Conservation (phyloP, 2,329 filamentous ascomycete species). For the Fonsecaea erecta region DNA sequence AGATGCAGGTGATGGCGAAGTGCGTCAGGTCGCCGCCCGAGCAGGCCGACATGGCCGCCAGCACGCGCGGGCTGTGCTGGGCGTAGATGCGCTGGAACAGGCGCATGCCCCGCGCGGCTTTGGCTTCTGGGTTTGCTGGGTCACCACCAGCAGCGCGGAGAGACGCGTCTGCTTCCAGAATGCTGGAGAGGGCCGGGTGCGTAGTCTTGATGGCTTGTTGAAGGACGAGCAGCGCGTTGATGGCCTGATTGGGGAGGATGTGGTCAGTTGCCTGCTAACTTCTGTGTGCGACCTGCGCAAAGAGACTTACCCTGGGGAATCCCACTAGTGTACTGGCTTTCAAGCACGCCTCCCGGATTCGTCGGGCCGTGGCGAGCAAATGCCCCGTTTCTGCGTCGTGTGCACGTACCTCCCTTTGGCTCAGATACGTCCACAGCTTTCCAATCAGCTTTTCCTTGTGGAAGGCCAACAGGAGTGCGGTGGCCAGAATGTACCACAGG, state of each 20-base stretch:
- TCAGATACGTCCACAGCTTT: conserved; percentile 38
- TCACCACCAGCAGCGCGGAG: conserved; percentile 26
- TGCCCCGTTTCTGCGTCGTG: conserved; percentile 2
- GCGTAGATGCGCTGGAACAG: conserved; percentile 40
- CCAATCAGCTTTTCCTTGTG: conserved; percentile 39
- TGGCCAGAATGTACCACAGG: conserved; percentile 39
- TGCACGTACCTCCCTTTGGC: background rate
- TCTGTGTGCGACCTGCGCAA: background rate
- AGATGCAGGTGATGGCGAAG: conserved; percentile 40
- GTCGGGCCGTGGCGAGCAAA: conserved; percentile 33
- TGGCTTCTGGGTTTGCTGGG: conserved; percentile 23
- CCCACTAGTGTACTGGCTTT: conserved; percentile 41
- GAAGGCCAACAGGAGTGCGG: conserved; percentile 38
- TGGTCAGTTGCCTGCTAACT: background rate
- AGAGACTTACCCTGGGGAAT: conserved; percentile 39
- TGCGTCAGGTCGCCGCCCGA: conserved; percentile 40
- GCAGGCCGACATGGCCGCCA: conserved; percentile 37
- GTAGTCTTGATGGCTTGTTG: conserved; percentile 34
- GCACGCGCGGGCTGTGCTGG: conserved; percentile 38
- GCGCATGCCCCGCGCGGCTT: conserved; percentile 37
- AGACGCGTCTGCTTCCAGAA: conserved; percentile 32
- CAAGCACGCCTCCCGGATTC: conserved; percentile 39
- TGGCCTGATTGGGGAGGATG: conserved; percentile 26
- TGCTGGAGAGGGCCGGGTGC: conserved; percentile 27
- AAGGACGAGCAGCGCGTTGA: conserved; percentile 39